Conservation (phyloP, 192 early-diverging fungal genomes). For the Helicostylum pulchrum region DNA sequence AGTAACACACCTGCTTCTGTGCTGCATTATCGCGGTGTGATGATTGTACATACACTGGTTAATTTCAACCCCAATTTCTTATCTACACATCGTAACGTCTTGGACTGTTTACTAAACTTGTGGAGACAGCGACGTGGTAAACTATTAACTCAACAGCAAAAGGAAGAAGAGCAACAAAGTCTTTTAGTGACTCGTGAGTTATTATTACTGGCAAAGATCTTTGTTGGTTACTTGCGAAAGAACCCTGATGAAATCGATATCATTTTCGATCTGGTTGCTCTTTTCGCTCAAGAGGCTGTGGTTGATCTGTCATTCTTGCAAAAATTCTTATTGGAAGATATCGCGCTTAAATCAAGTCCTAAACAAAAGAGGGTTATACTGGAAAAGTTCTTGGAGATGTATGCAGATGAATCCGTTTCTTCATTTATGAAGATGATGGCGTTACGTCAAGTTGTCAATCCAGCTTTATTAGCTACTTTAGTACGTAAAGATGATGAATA, state of each 20-base stretch:
- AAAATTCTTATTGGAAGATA: slow-evolving; percentile 66
- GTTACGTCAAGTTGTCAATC: slow-evolving; percentile 81
- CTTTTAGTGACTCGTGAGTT: slow-evolving; percentile 46
- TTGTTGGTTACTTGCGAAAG: slow-evolving; percentile 60
- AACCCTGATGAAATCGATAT: slow-evolving; percentile 65
- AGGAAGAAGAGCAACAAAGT: slow-evolving; percentile 43
- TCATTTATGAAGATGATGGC: slow-evolving; percentile 69
- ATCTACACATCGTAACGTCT: slow-evolving; percentile 31
- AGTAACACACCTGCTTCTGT: neutral
- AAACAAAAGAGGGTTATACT: slow-evolving; percentile 66
- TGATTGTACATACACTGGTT: slow-evolving; percentile 50
- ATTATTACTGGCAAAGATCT: slow-evolving; percentile 67
- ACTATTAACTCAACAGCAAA: slow-evolving; percentile 9
- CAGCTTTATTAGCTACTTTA: slow-evolving; percentile 74
- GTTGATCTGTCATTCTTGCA: slow-evolving; percentile 62
- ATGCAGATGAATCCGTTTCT: slow-evolving; percentile 55
- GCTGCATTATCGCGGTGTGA: slow-evolving; percentile 54
- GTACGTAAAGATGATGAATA: slow-evolving; percentile 44
- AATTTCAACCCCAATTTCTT: slow-evolving; percentile 54
- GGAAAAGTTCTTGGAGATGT: slow-evolving; percentile 69
- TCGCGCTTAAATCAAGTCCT: slow-evolving; percentile 50
- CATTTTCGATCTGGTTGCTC: slow-evolving; percentile 71
- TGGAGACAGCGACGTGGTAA: slow-evolving; percentile 44
- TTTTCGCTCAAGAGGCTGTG: slow-evolving; percentile 65
- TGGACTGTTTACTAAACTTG: slow-evolving; percentile 52